Base-by-base conservation (phyloP, 306 rosid species). In the Crotalaria pallida region DNA sequence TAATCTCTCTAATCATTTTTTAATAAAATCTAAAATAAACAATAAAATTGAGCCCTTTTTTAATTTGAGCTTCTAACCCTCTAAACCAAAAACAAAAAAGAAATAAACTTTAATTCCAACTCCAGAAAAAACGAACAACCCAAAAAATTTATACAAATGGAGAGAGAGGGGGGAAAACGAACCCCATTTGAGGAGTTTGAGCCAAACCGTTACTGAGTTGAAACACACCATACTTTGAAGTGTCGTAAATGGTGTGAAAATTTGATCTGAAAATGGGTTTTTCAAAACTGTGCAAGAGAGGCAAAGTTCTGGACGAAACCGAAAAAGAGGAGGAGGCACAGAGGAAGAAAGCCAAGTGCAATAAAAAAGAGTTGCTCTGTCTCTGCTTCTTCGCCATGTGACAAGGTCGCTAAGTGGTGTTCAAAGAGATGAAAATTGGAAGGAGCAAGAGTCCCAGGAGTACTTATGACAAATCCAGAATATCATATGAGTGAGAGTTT, bases 111-210 rank as follows among this genome's bases (percentile, higher is more conserved):
- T 40, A 40, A 40, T 40, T 7, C 12, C 8, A 40, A 19, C 1
- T 16, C 27, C 12, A 65, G 43, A 17, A 13, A 19, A 66, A 40
- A 18, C 38, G 18, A 75, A 26, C 16, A 6, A 18, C 49, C 51
- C 65, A 23, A 27, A 23, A 48, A 10, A 1, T 29, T 29, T 27
- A 27, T 27, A 27, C 5, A 27, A 3, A 27, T 26, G 3, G 44
- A 51, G 50, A 58, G n/a, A 58, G 49, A 18, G 24, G 58, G 55
- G 58, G 16, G 24, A 24, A 44, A 27, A 72, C 79, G 15, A 75
- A 94, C 99, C 99, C 99, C 97, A 94, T 94, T 61, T 85, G 99
- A 83, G 99, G 99, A 55, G 95, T 91, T 45, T 5, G 74, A 69
- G 92, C 97, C 95, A 94, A 81, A 7, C 99, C 99, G 65, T 94